Evolutionary conservation across 1,284 basidiomycete genomes (phyloP), one percentile per base, ranked within the genome.

Genomic region (Cryptococcus sp.): DNA sequence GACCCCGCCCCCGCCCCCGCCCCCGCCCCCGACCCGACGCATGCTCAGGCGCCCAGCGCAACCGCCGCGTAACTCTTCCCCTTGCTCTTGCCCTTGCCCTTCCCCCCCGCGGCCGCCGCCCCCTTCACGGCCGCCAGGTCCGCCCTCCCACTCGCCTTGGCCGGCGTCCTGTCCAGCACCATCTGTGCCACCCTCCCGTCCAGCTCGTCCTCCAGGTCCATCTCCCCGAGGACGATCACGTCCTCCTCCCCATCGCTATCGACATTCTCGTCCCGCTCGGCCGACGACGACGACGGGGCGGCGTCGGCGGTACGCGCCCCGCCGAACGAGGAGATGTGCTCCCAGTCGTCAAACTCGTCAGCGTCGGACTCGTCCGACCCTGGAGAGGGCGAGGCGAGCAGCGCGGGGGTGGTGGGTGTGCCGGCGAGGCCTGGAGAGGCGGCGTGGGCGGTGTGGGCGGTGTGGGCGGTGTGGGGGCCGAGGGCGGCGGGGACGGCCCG

Each of bases 301-400:
- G n/a, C n/a, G n/a, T n/a, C n/a, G n/a, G n/a, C n/a, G n/a, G n/a
- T n/a, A n/a, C n/a, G n/a, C n/a, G 45, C 24, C n/a, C 38, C 28
- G 8, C 18, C 52, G 16, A 55, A 42, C 15, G 52, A 49, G 11
- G 57, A 53, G 39, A 74, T 58, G 51, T 69, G 67, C 55, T 75
- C 73, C 73, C 72, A 73, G 37, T 69, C 71, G 24, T 68, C 65
- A 33, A 65, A 62, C 37, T 66, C 65, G 24, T 63, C 57, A 33
- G 62, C 61, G 8, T 60, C 59, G 16, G 59, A 63, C 6, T 50
- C 57, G 15, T 60, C 59, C 16, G 52, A 50, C 16, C 18, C 49
- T 16, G 45, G 28, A 24, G 48, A 16, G 9, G 49, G 24, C 8
- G 53, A 23, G 28, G 59, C 23, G 23, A 61, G 54, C 12, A 70